Base-by-base conservation (phyloP, 495 filamentous ascomycete species). In the Acidiella bohemica region DNA sequence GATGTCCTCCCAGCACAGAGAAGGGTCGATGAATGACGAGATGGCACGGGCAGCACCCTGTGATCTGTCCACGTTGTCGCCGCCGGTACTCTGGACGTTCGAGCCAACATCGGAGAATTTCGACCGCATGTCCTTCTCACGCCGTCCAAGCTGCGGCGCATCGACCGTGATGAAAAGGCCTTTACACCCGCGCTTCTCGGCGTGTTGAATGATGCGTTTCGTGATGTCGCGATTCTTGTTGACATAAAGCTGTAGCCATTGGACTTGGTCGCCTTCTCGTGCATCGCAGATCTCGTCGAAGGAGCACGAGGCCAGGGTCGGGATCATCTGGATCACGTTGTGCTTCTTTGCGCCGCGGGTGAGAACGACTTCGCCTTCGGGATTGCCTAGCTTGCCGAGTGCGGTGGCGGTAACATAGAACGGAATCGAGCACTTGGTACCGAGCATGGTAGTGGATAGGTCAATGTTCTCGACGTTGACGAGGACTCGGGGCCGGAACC, bases 141-240 rank as follows among this genome's bases (percentile, higher is more conserved):
- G 72, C 11, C 92, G 78, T 14, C 90, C 92, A 10, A 96, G 74
- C 56, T 96, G 90, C 2, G 90, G 92, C 25, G 90, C 90, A 54
- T 99, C 90, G 30, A 99, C 90, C 4, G 90, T 99, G 63, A 99
- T 95, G 68, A 96, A 96, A 6, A 99, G 72, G 5, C 80, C 90
- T 63, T 88, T 93, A 68, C 88, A 94, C 20, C 90, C 92, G 41
- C 88, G 78, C 52, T 67, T 67, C 60, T 96, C 92, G 49, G 92
- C 92, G 59, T 95, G 84, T 59, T 82, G 55, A 17, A 99, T 78
- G 52, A 99, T 96, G 42, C 75, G 70, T 62, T 84, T 72, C 18
- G 90, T 99, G 56, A 96, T 86, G 30, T 68, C 73, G 36, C 92
- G 79, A 66, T 99, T 79, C 58, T 93, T 88, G 71, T 99, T 99